Conservation (phyloP, 108 stramenopile species). For the Nannochloropsis granulata region DNA sequence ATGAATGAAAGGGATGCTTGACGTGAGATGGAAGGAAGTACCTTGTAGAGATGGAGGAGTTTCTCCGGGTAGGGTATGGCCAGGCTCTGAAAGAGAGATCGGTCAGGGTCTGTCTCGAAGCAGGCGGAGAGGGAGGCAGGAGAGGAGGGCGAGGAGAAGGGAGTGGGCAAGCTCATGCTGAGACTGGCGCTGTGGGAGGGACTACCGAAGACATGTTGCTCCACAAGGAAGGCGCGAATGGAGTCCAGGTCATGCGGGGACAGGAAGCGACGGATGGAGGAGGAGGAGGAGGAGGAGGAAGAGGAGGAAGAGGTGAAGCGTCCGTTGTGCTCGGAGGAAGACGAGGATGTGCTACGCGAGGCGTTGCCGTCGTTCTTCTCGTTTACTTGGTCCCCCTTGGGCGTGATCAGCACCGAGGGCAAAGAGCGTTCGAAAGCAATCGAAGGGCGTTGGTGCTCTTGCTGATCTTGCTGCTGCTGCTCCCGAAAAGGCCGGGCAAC, state of each 20-base stretch:
- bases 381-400: no score
- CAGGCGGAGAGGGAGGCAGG: background rate
- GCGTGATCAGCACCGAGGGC: no score
- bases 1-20: no score
- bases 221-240: background rate
- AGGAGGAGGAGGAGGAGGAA: no score
- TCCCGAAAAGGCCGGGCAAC: no score
- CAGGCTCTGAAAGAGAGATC: background rate
- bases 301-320: no score
- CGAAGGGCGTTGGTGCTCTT: no score
- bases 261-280: background rate
- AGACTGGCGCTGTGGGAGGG: background rate
- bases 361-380: no score
- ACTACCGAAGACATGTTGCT: background rate
- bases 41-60: background rate
- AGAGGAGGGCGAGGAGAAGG: background rate
- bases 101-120: background rate
- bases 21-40: background rate
- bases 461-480: no score
- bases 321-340: no score
- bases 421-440: no score
- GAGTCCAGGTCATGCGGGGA: background rate
- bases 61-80: background rate
- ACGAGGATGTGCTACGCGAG: no score
- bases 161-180: background rate